phyloP scores from a whole-genome alignment of 306 rosid genomes.

The Begonia masoniana region DNA sequence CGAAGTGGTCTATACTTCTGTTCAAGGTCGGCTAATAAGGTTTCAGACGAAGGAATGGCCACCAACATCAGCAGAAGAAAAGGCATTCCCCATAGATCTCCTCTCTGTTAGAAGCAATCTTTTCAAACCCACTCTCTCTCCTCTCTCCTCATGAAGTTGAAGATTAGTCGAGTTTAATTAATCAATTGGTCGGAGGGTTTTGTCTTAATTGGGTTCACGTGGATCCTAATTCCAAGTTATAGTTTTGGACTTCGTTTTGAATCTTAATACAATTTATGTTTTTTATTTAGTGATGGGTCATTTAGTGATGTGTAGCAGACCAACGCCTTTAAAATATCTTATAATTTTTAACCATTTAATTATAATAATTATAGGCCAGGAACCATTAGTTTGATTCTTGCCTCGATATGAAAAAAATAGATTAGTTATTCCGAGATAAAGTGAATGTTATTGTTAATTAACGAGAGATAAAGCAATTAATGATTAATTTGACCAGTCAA shows the following conservation, averaged over 20 bases:
- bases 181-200: constrained; percentile 94
- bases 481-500: too few relatives aligned
- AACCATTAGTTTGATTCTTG: too few relatives aligned
- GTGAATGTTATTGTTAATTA: too few relatives aligned
- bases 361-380: too few relatives aligned
- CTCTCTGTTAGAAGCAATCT: constrained; percentile 36
- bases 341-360: too few relatives aligned
- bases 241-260: constrained; percentile 27
- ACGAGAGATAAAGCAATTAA: too few relatives aligned
- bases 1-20: constrained; percentile 71
- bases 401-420: too few relatives aligned
- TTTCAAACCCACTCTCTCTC: too few relatives aligned
- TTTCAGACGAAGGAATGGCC: constrained; percentile 57
- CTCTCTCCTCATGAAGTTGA: constrained; percentile 18
- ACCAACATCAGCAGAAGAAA: constrained; percentile 73
- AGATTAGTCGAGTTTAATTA: constrained; percentile 34
- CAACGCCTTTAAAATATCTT: too few relatives aligned
- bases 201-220: constrained; percentile 95
- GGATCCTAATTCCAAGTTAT: constrained; percentile 93
- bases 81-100: constrained; percentile 93
- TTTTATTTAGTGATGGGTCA: too few relatives aligned
- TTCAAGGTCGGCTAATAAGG: constrained; percentile 50
- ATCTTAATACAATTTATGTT: background rate
- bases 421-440: too few relatives aligned
- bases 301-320: too few relatives aligned